These are phyloP conservation scores for Mucuna pruriens DNA, from an alignment of 306 rosid species.

Conservation along the genomic window DNA sequence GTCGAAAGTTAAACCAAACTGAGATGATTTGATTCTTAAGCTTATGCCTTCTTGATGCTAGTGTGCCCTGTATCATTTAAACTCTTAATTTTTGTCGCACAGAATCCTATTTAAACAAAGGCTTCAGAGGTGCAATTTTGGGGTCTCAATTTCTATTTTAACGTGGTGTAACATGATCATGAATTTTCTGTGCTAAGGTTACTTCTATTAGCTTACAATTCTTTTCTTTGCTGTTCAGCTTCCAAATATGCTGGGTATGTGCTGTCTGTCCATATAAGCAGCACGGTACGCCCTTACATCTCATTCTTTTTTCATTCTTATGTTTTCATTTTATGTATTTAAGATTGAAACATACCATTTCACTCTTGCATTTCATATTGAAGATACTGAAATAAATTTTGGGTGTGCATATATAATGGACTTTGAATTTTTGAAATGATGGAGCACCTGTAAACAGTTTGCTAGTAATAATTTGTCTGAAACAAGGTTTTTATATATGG, in stretches of 20 bases:
- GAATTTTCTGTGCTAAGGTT: slow-evolving; percentile 11
- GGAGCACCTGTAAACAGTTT: slow-evolving; percentile 7
- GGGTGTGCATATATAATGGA: background rate
- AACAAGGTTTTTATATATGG: too few relatives aligned
- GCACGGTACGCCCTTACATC: slow-evolving; percentile 74
- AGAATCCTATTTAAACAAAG: background rate
- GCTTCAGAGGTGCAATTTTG: background rate
- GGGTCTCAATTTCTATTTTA: background rate
- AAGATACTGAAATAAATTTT: slow-evolving; percentile 5
- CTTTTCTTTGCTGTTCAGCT: slow-evolving; percentile 60
- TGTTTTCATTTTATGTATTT: slow-evolving; percentile 5
- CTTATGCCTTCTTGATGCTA: too few relatives aligned
- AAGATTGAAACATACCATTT: slow-evolving; percentile 16
- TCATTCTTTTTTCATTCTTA: slow-evolving; percentile 4
- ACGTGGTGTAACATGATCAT: slow-evolving; percentile 1
- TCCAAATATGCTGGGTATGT: slow-evolving; percentile 97
- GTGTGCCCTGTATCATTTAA: too few relatives aligned
- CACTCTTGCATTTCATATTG: background rate
- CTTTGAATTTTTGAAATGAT: background rate
- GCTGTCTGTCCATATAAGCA: slow-evolving; percentile 82
- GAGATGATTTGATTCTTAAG: too few relatives aligned
- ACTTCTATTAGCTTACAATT: slow-evolving; percentile 29
- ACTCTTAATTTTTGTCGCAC: too few relatives aligned
- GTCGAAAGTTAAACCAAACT: too few relatives aligned
- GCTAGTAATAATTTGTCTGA: background rate